phyloP scores from a whole-genome alignment of 2,329 filamentous ascomycete species.

The Kalmusia sp. region DNA sequence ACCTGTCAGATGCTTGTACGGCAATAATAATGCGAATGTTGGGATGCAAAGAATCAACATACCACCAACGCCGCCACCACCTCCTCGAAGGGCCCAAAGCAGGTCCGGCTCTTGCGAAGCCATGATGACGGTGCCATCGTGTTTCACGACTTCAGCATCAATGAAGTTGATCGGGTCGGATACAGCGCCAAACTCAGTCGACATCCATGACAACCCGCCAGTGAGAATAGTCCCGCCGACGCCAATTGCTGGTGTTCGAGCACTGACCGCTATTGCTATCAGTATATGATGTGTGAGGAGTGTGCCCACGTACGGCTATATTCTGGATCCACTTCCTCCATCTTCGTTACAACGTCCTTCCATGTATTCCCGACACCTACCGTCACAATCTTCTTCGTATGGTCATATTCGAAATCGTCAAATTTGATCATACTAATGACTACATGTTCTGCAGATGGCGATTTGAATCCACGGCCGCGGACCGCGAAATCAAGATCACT shows the following conservation, averaged over 20 bases:
- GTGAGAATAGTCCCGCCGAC: slow-evolving; percentile 47
- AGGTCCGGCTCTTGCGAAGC: slow-evolving; percentile 49
- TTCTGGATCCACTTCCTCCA: not conserved
- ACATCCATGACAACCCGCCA: slow-evolving; percentile 51
- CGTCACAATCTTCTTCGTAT: slow-evolving; percentile 20
- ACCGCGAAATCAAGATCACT: slow-evolving; percentile 2
- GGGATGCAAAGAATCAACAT: too few relatives aligned
- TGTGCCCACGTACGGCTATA: too few relatives aligned
- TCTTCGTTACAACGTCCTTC: slow-evolving; percentile 15
- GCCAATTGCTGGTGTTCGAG: slow-evolving; percentile 48
- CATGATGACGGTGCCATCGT: slow-evolving; percentile 48
- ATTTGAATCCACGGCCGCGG: slow-evolving; percentile 23
- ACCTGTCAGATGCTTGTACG: too few relatives aligned
- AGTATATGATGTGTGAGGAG: too few relatives aligned
- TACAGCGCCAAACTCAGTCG: slow-evolving; percentile 45
- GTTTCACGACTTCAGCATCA: slow-evolving; percentile 48
- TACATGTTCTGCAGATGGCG: slow-evolving; percentile 40
- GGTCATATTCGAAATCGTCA: too few relatives aligned
- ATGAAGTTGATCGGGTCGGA: slow-evolving; percentile 52
- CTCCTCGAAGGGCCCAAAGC: slow-evolving; percentile 51
- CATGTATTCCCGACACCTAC: slow-evolving; percentile 41
- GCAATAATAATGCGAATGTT: too few relatives aligned
- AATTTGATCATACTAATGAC: slow-evolving; percentile 39
- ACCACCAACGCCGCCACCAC: slow-evolving; percentile 48
- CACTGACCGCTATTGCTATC: slow-evolving; percentile 39